Evolutionary conservation across 1,139 yeast species (phyloP), one percentile per base, ranked within the genome.

Genomic region (Diutina scorzettiae): DNA sequence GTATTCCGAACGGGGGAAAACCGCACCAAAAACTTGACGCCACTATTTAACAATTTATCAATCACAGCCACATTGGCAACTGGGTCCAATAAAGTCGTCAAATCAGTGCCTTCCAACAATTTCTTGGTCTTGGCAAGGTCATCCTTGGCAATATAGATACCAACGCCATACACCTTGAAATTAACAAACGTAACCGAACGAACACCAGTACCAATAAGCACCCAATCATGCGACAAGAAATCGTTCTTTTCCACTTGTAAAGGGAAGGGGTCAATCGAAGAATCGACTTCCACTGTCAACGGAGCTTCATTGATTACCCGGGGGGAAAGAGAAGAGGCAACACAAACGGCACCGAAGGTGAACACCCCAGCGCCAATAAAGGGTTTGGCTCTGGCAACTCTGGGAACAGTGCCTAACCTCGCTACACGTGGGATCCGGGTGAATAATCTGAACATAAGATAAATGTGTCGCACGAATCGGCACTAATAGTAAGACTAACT

Each of bases 111-210:
- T 42, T 28, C 31, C 43, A 37, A 60, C 60, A 16, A 54, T 49
- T 41, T 43, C 34, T 78, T 54, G 2, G 80, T 63, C 3, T 58
- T 49, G 5, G 69, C 50, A 53, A 86, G 95, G 0, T 69, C 67
- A 5, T 67, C 59, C 5, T 84, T 80, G 5, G 49, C 45, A 41
- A 84, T 66, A 56, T 89, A 89, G 14, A 89, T 62, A 0, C 95
- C 97, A 34, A 84, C 65, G 0, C 86, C 95, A 55, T 89, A 89
- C 3, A 91, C 96, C 52, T 80, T 85, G 63, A 89, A 78, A n/a
- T 72, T 67, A 33, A 87, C 53, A 53, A 89, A 84, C 0, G 96
- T 83, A 12, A 89, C 96, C 0, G 81, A 64, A 52, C 97, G 67
- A 3, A 80, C 76, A 0, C 97, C 97, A 45, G 74, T 71, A 0